A percentile compares a stretch with the other conserved stretches of the same genome.
phyloP scores from a whole-genome alignment of 768 basidiomycete species.

The Serendipita indica region DNA sequence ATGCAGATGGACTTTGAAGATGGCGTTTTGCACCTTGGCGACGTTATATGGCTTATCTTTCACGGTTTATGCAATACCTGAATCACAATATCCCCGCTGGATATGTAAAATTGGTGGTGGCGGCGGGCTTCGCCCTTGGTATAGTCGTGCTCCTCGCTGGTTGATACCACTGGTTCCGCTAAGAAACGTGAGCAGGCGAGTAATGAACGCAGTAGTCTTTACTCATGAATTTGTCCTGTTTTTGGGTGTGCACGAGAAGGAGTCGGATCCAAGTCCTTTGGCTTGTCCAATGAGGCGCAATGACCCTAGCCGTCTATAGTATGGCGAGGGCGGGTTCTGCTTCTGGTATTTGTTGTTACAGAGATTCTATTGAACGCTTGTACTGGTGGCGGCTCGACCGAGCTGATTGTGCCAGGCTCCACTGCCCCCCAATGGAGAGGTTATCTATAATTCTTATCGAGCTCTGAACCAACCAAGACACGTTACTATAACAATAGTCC shows the following conservation, averaged over 20 bases:
- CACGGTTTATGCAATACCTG: neutral
- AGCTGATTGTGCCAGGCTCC: too few species aligned
- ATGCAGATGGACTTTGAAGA: conserved; percentile 5
- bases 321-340: too few species aligned
- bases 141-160: neutral
- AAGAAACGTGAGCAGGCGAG: too few species aligned
- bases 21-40: neutral
- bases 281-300: neutral
- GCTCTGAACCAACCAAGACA: too few species aligned
- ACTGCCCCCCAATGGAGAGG: too few species aligned
- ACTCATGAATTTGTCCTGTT: neutral
- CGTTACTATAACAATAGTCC: too few species aligned
- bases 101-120: neutral
- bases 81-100: neutral
- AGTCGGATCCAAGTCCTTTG: neutral
- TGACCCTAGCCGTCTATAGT: neutral
- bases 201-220: neutral
- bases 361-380: too few species aligned
- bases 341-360: too few species aligned
- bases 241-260: neutral
- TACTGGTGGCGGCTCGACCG: too few species aligned
- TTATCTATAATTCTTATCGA: too few species aligned
- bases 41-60: neutral
- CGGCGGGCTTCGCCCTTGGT: neutral
- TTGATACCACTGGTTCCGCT: too few species aligned